Conservation (phyloP, 768 basidiomycete species). For the Gymnopilus junonius region DNA sequence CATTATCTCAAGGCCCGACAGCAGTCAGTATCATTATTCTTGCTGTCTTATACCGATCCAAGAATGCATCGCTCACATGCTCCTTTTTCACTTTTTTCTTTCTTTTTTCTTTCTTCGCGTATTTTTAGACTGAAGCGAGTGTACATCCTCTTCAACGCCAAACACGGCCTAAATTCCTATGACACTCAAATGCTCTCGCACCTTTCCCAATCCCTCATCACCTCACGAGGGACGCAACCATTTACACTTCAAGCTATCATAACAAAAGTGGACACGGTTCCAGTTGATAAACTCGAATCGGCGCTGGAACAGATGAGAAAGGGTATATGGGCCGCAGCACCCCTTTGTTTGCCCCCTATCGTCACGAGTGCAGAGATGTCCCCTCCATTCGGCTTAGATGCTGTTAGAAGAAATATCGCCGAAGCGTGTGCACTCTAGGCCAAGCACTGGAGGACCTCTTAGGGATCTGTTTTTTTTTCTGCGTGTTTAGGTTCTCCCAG, state of each 20-base stretch:
- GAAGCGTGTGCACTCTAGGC: conserved; percentile 56
- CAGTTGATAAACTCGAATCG: conserved; percentile 33
- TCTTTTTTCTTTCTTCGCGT: conserved; percentile 7
- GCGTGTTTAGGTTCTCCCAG: too few relatives aligned
- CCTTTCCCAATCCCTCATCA: conserved; percentile 47
- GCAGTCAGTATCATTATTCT: conserved; percentile 48
- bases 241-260: conserved; percentile 75
- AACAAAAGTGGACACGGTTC: conserved; percentile 69
- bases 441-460: too few relatives aligned
- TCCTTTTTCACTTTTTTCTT: too few relatives aligned
- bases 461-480: too few relatives aligned
- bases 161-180: conserved; percentile 58
- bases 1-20: conserved; percentile 63
- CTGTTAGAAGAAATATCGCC: conserved; percentile 58
- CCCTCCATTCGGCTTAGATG: conserved; percentile 58
- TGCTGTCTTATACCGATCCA: neutral
- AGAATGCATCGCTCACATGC: neutral
- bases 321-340: conserved; percentile 57
- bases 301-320: conserved; percentile 47
- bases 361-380: conserved; percentile 57
- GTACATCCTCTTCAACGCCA: conserved; percentile 72
- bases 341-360: conserved; percentile 70
- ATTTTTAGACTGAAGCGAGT: conserved; percentile 66
- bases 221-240: conserved; percentile 39
- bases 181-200: conserved; percentile 68